phyloP scores from a whole-genome alignment of 2,329 filamentous ascomycete genomes.

The Cadophora luteo-olivacea region DNA sequence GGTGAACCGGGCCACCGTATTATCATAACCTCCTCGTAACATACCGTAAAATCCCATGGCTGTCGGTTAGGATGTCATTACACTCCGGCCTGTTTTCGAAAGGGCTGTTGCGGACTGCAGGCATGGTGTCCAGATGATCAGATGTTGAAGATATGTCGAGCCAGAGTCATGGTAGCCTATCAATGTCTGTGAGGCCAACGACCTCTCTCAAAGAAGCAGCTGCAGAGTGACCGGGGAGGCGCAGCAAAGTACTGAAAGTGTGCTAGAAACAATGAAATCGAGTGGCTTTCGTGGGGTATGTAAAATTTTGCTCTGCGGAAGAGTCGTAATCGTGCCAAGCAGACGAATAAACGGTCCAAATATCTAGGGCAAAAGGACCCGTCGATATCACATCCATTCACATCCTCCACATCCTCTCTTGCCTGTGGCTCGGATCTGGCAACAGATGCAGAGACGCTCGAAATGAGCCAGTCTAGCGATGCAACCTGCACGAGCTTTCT shows the following conservation, averaged over 20 bases:
- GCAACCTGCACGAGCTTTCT: constrained; percentile 25
- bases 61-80: not conserved
- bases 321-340: not conserved
- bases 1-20: constrained; percentile 6
- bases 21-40: not conserved
- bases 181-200: constrained; percentile 10
- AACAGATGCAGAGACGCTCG: constrained; percentile 24
- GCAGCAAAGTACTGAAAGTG: constrained; percentile 12
- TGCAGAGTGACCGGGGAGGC: constrained; percentile 2
- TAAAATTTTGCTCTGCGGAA: not conserved
- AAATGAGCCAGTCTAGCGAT: constrained; percentile 25
- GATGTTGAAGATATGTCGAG: not conserved
- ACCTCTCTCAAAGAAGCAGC: not conserved
- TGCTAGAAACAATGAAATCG: not conserved
- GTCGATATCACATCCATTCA: not conserved
- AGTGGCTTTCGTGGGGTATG: constrained; percentile 3
- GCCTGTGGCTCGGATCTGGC: not conserved
- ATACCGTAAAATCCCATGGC: not conserved
- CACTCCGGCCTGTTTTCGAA: constrained; percentile 14
- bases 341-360: not conserved
- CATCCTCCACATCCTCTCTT: not conserved
- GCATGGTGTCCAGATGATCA: constrained; percentile 3
- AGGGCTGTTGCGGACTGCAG: constrained; percentile 7
- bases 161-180: constrained; percentile 11
- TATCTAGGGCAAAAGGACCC: not conserved